These are phyloP conservation scores for Jamesozyma lodderae DNA, from an alignment of 805 yeast species.

Conservation along the genomic window DNA sequence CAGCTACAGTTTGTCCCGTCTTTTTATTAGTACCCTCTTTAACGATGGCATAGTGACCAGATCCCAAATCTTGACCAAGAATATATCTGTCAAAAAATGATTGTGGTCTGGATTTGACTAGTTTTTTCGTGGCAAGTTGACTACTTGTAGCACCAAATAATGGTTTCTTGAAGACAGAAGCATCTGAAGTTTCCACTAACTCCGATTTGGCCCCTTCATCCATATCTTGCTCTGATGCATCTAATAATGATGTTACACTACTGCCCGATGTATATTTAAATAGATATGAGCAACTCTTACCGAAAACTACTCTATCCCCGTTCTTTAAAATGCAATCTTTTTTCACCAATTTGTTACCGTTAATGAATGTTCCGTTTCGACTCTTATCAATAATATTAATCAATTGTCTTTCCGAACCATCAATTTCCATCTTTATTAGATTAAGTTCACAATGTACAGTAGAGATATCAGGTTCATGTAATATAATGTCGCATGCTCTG, in stretches of 20 bases:
- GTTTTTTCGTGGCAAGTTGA: conserved; percentile 14
- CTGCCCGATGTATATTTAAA: conserved; percentile 33
- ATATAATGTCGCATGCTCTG: conserved; percentile 46
- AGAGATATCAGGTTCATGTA: conserved; percentile 54
- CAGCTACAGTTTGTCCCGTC: conserved; percentile 58
- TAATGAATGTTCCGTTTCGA: conserved; percentile 59
- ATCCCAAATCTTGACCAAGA: conserved; percentile 51
- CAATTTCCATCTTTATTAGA: conserved; percentile 32
- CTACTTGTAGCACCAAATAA: conserved; percentile 17
- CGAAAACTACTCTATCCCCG: conserved; percentile 58
- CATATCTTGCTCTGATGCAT: background rate
- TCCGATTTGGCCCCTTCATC: background rate
- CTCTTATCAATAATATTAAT: conserved; percentile 45
- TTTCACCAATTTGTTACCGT: conserved; percentile 43
- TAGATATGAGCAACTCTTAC: conserved; percentile 41
- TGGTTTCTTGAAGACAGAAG: conserved; percentile 24
- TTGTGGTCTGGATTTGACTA: conserved; percentile 12
- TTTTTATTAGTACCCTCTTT: conserved; percentile 53
- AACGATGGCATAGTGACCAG: conserved; percentile 79
- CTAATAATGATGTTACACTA: background rate
- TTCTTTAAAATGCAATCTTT: conserved; percentile 43
- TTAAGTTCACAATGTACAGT: conserved; percentile 53
- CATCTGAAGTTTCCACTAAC: conserved; percentile 1
- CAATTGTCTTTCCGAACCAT: conserved; percentile 29
- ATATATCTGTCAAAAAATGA: conserved; percentile 48